Base-by-base conservation (phyloP, 441 rosid species). In the Raphanus hybrid region DNA sequence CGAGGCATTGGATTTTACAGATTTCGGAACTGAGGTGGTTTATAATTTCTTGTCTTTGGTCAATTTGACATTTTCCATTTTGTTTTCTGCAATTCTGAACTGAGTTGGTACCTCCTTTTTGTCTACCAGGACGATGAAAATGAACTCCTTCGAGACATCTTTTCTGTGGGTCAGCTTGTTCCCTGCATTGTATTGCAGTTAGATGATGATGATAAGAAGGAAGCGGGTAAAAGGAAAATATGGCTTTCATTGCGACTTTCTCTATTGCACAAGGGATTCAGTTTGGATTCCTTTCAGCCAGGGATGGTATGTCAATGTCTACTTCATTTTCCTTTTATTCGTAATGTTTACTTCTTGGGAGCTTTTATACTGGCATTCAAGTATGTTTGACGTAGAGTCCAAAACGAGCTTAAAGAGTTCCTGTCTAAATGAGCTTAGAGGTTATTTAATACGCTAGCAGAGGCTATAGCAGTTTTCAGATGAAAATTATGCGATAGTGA, bases 171-270 rank as follows among this genome's bases (percentile, higher is more conserved):
- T 43, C 96, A 94, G 85, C 89, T 96, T 78, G 98, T 96, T 81
- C 89, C 99, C 67, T 94, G 98, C 82, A 79, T 85, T 73, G 98
- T 96, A 64, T 85, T 90, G 84, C 89, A 80, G 70, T 79, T 96
- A 83, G 98, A 89, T 86, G 98, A 86, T 86, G 98, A 86, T 83
- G 98, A 91, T 82, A 92, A 80, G 74, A 96, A 88, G 77, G 98
- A 93, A 79, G 88, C 74, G 39, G 88, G 93, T 34, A 92, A 88
- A 82, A 83, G 91, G 77, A 96, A 87, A 83, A 90, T 94, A 61
- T 89, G 96, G 96, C 98, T 96, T 83, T 94, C 98, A 62, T 77
- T 92, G 88, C 88, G 86, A 23, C 97, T 96, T 73, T 94, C 98
- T 70, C 73, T 88, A 76, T 75, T 96, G 87, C 92, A 94, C 74